Conservation (phyloP, 1,284 basidiomycete genomes). For the Boletus hoseneyae region DNA sequence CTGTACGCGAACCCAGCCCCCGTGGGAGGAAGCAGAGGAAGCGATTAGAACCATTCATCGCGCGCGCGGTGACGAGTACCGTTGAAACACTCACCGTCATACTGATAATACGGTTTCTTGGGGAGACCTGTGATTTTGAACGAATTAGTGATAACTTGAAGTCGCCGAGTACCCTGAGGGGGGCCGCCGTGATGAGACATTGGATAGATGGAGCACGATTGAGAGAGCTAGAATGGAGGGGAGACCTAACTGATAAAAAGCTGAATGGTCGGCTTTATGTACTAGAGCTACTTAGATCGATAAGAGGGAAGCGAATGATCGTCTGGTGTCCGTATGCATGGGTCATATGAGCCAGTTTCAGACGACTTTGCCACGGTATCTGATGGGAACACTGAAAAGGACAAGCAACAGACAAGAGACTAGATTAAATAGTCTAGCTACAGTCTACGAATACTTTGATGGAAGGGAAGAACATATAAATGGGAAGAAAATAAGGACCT, state of each 20-base stretch:
- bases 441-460: neutral
- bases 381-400: constrained; percentile 3
- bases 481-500: no score
- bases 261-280: constrained; percentile 7
- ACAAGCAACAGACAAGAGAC: constrained; percentile 2
- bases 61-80: constrained; percentile 2
- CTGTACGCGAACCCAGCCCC: constrained; percentile 9
- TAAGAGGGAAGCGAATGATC: constrained; percentile 20
- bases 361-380: neutral
- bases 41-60: constrained; percentile 1
- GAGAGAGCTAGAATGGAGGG: neutral
- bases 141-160: constrained; percentile 22
- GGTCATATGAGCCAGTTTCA: neutral
- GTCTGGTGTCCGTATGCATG: neutral
- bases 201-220: constrained; percentile 1
- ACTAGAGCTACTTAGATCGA: constrained; percentile 18
- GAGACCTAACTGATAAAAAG: neutral
- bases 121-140: constrained; percentile 34
- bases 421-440: neutral
- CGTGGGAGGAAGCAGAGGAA: constrained; percentile 7
- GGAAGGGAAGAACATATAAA: neutral
- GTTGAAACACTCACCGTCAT: constrained; percentile 36
- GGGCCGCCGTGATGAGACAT: constrained; percentile 23
- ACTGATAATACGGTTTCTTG: constrained; percentile 32
- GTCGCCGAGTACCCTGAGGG: constrained; percentile 11